phyloP scores from a whole-genome alignment of 495 filamentous ascomycete genomes.

The Aspergillus mulundensis region DNA sequence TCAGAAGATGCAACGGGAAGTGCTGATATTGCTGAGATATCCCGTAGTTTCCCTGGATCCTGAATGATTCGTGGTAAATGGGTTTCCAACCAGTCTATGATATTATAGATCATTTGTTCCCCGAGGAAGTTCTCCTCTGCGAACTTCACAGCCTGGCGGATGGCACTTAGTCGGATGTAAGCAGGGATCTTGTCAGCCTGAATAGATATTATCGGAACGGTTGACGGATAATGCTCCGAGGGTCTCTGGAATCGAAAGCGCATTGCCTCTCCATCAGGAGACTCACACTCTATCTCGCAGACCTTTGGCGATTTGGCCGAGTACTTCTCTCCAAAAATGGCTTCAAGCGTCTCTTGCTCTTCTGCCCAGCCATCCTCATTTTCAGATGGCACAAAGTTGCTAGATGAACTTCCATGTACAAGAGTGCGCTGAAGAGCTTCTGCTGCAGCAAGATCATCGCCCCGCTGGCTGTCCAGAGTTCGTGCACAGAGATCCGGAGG shows the following conservation, averaged over 20 bases:
- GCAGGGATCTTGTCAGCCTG: constrained; percentile 66
- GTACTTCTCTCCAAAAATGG: constrained; percentile 72
- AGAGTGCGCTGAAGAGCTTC: constrained; percentile 72
- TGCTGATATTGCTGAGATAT: constrained; percentile 64
- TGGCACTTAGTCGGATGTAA: constrained; percentile 86
- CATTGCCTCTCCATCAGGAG: constrained; percentile 31
- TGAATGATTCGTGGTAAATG: constrained; percentile 73
- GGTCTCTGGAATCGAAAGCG: constrained; percentile 51
- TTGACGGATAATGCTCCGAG: constrained; percentile 61
- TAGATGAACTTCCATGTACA: constrained; percentile 27
- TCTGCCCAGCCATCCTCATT: constrained; percentile 66
- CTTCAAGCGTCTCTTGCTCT: constrained; percentile 72
- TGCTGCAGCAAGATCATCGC: constrained; percentile 76
- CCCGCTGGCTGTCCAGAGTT: constrained; percentile 58
- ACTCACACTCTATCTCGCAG: constrained; percentile 59
- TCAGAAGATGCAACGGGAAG: constrained; percentile 21
- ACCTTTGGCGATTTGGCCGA: constrained; percentile 50
- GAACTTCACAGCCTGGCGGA: constrained; percentile 69
- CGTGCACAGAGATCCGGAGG: constrained; percentile 75
- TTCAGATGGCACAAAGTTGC: constrained; percentile 18
- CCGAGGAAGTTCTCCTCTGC: constrained; percentile 65
- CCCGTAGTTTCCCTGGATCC: constrained; percentile 73
- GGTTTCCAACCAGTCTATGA: constrained; percentile 85
- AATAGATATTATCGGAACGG: constrained; percentile 70
- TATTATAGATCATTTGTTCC: constrained; percentile 82